Base-by-base conservation (phyloP, 2,329 filamentous ascomycete genomes). In the Fusarium temperatum region DNA sequence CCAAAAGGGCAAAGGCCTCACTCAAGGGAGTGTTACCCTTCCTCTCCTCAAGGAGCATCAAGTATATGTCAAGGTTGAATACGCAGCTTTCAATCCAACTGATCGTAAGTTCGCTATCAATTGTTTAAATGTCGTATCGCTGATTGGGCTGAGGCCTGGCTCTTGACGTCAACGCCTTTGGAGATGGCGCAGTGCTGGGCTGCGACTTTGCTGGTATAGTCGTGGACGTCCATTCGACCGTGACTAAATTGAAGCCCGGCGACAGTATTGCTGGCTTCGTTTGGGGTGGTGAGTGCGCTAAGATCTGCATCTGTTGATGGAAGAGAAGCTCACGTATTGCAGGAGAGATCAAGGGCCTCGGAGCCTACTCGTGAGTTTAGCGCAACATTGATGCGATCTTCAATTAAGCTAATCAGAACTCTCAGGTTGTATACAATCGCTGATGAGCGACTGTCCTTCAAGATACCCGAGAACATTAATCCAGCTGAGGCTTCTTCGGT, bases 401-500 rank as follows among this genome's bases (percentile, higher is more conserved):
- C 1, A 15, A 20, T 6, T 3, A 11, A 12, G 32, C 39, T 30
- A 42, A 54, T 18, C 5, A 3, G 5, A 11, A 15, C 1, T 8
- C 4, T 80, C 62, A 80, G 80, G 32, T 66, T 81, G 55, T 83
- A 84, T 60, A 77, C 78, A 0, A 47, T 86, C 7, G 83, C 83
- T 3, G 83, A 85, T 20, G 80, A 85, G 41, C 69, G 73, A 7
- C 81, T 85, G 30, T 82, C 78, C 24, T 85, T 84, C 71, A 81
- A 81, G 7, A 56, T 85, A 1, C 82, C 84, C 0, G 13, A 28
- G 6, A 64, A 48, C 1, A 76, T 82, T 3, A 45, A 73, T 0
- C 66, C 45, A 1, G 78, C 77, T 4, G 66, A 82, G 30, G 83
- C 82, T 2, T 78, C 75, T 1, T 82, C 84, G 0, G 63, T 85